phyloP scores from a whole-genome alignment of 2,329 filamentous ascomycete species.

The Xylariaceae sp. region DNA sequence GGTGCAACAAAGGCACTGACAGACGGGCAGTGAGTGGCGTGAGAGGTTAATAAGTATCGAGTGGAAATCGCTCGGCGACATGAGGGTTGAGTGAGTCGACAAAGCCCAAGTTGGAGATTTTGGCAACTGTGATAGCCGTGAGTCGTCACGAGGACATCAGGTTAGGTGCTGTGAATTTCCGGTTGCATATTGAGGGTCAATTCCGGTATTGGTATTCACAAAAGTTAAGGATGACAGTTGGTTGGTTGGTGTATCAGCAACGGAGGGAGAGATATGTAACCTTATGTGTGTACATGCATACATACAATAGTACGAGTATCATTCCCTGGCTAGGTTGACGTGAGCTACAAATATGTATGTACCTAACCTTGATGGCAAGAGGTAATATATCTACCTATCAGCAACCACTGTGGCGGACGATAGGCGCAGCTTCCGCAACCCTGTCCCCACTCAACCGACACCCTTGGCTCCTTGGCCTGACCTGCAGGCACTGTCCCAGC shows the following conservation, averaged over 20 bases:
- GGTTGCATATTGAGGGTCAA: background rate
- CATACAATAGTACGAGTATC: too few species aligned
- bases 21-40: too few species aligned
- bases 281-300: too few species aligned
- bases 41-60: background rate
- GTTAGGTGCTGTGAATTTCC: background rate
- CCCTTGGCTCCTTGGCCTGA: background rate
- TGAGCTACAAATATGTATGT: too few species aligned
- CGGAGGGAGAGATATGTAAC: too few species aligned
- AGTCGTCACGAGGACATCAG: background rate
- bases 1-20: too few species aligned
- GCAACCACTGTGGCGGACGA: background rate
- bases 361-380: too few species aligned
- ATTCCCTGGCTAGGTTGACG: background rate
- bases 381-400: background rate
- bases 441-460: background rate
- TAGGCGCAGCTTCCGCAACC: constrained; percentile 1
- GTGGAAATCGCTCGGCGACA: background rate
- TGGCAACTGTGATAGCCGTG: background rate
- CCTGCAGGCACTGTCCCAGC: background rate
- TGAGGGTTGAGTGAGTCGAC: background rate
- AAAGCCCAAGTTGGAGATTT: background rate
- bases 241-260: background rate
- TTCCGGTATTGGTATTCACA: background rate
- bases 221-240: background rate